A percentile compares a stretch with the other conserved stretches of the same genome.
These are phyloP conservation scores for Neurospora sp. DNA, from an alignment of 2,329 filamentous ascomycete species.

Conservation along the genomic window DNA sequence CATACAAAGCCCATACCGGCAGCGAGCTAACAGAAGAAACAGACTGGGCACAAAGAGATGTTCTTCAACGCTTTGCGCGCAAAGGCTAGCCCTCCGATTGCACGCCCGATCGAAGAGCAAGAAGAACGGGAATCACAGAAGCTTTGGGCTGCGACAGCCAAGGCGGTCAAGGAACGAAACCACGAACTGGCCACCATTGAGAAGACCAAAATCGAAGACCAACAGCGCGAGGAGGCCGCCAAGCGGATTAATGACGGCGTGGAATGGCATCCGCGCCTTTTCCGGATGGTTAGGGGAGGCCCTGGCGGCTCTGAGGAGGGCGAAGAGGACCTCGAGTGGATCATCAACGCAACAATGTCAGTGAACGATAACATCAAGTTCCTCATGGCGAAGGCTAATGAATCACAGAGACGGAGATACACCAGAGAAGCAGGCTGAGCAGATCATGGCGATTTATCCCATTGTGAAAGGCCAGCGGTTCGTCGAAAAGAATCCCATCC, in stretches of 20 bases:
- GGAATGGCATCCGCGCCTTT: constrained; percentile 83
- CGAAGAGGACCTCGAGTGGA: constrained; percentile 88
- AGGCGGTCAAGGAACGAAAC: constrained; percentile 74
- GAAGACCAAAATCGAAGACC: constrained; percentile 93
- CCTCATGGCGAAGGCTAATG: constrained; percentile 3
- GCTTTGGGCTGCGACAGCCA: constrained; percentile 73
- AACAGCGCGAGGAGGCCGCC: constrained; percentile 80
- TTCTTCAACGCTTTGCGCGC: constrained; percentile 80
- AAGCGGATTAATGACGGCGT: constrained; percentile 66
- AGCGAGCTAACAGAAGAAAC: constrained; percentile 7
- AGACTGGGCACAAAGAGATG: constrained; percentile 83
- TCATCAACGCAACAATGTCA: constrained; percentile 80
- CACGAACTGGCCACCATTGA: constrained; percentile 87
- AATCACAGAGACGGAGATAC: constrained; percentile 48
- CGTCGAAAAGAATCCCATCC: constrained; percentile 44
- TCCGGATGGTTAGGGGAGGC: constrained; percentile 63
- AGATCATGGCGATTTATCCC: constrained; percentile 79
- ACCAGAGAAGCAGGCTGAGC: constrained; percentile 62
- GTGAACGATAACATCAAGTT: constrained; percentile 15
- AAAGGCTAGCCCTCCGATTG: constrained; percentile 63
- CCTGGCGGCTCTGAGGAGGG: constrained; percentile 65
- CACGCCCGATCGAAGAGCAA: constrained; percentile 76
- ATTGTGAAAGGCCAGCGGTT: constrained; percentile 68
- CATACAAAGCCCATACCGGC: no score
- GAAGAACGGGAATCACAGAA: constrained; percentile 82